Percentiles rank a stretch among this genome's conserved stretches.
Evolutionary conservation across 140 eudicot species (phyloP).

Genomic region (Stevia rebaudiana): DNA sequence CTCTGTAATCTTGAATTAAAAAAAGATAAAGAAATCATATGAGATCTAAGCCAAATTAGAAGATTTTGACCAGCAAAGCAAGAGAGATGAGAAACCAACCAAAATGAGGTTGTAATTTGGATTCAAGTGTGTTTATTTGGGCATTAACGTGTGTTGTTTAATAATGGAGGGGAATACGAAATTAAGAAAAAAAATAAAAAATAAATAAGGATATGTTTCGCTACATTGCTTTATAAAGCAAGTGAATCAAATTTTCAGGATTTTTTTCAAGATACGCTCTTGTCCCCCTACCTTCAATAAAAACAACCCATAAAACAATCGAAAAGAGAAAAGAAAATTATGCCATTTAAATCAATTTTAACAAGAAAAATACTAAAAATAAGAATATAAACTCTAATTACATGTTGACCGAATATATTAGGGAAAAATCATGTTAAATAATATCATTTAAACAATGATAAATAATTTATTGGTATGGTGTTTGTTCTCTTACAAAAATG

Average conservation of each 20-base stretch:
- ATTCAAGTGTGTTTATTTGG: constrained; percentile 23
- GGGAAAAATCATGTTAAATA: too few relatives aligned
- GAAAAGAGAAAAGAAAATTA: background rate
- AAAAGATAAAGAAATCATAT: constrained; percentile 4
- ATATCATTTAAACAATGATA: too few relatives aligned
- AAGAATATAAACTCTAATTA: too few relatives aligned
- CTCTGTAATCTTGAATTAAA: constrained; percentile 26
- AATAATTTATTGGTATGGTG: too few relatives aligned
- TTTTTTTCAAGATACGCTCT: constrained; percentile 79
- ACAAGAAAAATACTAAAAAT: too few relatives aligned
- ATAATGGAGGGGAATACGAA: constrained; percentile 20
- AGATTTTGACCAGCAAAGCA: constrained; percentile 20
- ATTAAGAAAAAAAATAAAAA: constrained; percentile 4
- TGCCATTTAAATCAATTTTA: too few relatives aligned
- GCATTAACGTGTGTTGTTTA: constrained; percentile 19
- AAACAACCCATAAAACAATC: constrained; percentile 25
- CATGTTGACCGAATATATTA: too few relatives aligned
- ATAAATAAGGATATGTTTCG: constrained; percentile 33
- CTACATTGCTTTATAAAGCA: constrained; percentile 52
- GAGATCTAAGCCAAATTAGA: constrained; percentile 27
- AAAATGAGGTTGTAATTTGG: constrained; percentile 28
- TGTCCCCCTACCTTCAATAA: constrained; percentile 50
- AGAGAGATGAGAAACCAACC: constrained; percentile 7
- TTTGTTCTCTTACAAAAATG: too few relatives aligned
- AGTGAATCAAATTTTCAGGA: constrained; percentile 69